These are phyloP conservation scores for Jatropha podagrica DNA, from an alignment of 441 rosid genomes.

Conservation along the genomic window DNA sequence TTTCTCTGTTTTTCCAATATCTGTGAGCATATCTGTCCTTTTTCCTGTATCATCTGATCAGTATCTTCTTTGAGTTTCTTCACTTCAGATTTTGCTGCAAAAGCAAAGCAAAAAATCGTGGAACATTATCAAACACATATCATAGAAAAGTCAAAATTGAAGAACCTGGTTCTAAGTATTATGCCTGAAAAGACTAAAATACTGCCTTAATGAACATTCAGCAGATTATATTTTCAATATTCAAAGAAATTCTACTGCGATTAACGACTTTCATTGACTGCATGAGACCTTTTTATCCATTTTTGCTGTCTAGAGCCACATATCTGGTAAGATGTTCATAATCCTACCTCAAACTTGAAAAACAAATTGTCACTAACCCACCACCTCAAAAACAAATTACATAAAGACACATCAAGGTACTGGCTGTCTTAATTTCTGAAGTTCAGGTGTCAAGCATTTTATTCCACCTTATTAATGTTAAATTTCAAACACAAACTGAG, in stretches of 20 bases:
- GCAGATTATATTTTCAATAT: neutral
- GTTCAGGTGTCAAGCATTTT: neutral
- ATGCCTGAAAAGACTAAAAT: neutral
- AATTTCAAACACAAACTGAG: neutral
- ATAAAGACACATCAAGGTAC: neutral
- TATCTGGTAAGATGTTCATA: neutral
- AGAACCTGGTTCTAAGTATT: slow-evolving; percentile 3
- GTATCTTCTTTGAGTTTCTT: slow-evolving; percentile 48
- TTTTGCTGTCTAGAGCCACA: neutral
- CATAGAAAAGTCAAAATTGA: neutral
- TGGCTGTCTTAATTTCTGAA: neutral
- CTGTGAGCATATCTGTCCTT: slow-evolving; percentile 54
- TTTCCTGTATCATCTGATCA: slow-evolving; percentile 49
- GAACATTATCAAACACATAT: neutral
- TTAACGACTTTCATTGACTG: neutral
- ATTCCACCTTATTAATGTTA: neutral
- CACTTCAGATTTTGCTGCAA: slow-evolving; percentile 53
- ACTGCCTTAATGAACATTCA: neutral
- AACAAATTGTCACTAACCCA: neutral
- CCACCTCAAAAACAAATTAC: neutral
- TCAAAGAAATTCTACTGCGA: neutral
- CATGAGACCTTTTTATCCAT: neutral
- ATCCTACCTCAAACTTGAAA: neutral
- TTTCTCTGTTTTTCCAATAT: slow-evolving; percentile 61
- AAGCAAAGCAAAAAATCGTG: neutral